Evolutionary conservation across 2,329 filamentous ascomycete genomes (phyloP).

Genomic region (Talaromyces sp.): DNA sequence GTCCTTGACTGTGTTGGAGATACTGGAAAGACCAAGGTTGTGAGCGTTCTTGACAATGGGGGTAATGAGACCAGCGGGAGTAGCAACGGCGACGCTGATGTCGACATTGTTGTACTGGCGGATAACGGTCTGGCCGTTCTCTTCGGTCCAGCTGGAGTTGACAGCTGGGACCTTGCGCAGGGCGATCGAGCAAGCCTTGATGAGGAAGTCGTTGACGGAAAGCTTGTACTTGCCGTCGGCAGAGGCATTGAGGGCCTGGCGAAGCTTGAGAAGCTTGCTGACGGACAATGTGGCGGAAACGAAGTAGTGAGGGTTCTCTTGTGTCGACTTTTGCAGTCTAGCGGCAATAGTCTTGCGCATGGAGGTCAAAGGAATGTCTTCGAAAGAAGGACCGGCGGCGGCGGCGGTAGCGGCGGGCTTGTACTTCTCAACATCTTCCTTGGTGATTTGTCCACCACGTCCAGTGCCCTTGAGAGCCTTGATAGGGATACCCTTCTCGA

Average conservation of each 20-base stretch:
- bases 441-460: slow-evolving; percentile 79
- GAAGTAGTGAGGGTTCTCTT: slow-evolving; percentile 97
- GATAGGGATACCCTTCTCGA: slow-evolving; percentile 78
- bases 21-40: slow-evolving; percentile 78
- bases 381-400: slow-evolving; percentile 65
- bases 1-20: slow-evolving; percentile 89
- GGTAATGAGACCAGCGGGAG: slow-evolving; percentile 90
- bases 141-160: slow-evolving; percentile 88
- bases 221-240: slow-evolving; percentile 96
- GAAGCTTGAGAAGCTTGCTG: slow-evolving; percentile 91
- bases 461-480: slow-evolving; percentile 82
- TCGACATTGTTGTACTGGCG: slow-evolving; percentile 91
- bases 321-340: slow-evolving; percentile 82
- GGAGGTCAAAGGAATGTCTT: slow-evolving; percentile 77
- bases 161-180: slow-evolving; percentile 91
- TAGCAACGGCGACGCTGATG: slow-evolving; percentile 92
- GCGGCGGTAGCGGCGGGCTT: slow-evolving; percentile 53
- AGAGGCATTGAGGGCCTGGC: slow-evolving; percentile 83
- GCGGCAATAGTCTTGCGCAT: slow-evolving; percentile 98
- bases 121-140: slow-evolving; percentile 73
- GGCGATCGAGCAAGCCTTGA: slow-evolving; percentile 89
- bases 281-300: slow-evolving; percentile 90
- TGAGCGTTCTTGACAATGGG: slow-evolving; percentile 92
- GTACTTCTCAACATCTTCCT: slow-evolving; percentile 89
- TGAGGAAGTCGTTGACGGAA: slow-evolving; percentile 98